A percentile compares a stretch with the other conserved stretches of the same genome.
phyloP scores from a whole-genome alignment of 495 filamentous ascomycete genomes.

The Aspergillus homomorphus region DNA sequence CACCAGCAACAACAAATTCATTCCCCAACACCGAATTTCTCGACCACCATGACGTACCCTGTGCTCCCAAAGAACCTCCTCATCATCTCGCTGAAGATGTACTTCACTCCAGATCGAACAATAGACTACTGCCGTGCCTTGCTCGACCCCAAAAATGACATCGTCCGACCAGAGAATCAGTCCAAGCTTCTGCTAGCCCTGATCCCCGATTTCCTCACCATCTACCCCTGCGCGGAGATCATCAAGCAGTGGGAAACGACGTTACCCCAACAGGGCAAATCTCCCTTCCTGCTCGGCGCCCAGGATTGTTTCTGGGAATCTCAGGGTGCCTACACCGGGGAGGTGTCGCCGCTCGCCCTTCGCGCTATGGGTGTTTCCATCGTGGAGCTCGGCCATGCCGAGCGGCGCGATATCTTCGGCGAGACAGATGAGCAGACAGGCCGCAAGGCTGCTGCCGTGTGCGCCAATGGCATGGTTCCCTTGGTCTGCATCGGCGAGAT shows the following conservation, averaged over 20 bases:
- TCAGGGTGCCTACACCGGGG: conserved; percentile 69
- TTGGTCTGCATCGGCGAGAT: conserved; percentile 78
- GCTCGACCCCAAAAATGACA: conserved; percentile 42
- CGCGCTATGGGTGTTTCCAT: conserved; percentile 61
- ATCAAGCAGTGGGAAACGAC: conserved; percentile 38
- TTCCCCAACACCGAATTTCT: conserved; percentile 12
- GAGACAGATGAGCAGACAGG: conserved; percentile 65
- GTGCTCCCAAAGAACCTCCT: conserved; percentile 62
- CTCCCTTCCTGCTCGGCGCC: conserved; percentile 62
- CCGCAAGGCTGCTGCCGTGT: conserved; percentile 64
- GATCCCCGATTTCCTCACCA: conserved; percentile 71
- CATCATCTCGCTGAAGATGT: conserved; percentile 81
- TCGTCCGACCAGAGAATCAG: conserved; percentile 43
- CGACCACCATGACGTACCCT: conserved; percentile 27
- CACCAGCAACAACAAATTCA: background rate
- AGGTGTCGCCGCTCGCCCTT: conserved; percentile 66
- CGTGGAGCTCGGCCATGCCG: conserved; percentile 78
- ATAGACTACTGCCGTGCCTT: conserved; percentile 58
- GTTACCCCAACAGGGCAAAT: conserved; percentile 24
- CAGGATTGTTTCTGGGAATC: conserved; percentile 67
- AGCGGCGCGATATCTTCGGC: conserved; percentile 63
- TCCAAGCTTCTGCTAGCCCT: conserved; percentile 84
- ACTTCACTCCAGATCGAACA: conserved; percentile 68
- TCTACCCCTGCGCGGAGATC: conserved; percentile 54
- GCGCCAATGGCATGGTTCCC: conserved; percentile 66